phyloP scores from a whole-genome alignment of 805 yeast species.

The Schwanniomyces vanrijiae region DNA sequence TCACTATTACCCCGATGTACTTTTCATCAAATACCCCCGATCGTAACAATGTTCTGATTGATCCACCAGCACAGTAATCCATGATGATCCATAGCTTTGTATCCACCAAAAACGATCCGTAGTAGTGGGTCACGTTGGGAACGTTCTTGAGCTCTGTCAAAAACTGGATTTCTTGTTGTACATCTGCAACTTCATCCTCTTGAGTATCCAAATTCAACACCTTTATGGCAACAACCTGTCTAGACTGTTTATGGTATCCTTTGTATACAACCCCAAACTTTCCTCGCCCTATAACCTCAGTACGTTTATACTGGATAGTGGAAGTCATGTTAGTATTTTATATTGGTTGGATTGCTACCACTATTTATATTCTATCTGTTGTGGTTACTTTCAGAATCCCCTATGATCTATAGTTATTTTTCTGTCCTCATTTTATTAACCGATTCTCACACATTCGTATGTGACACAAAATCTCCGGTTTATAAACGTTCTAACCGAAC shows the following conservation, averaged over 20 bases:
- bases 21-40: constrained; percentile 89
- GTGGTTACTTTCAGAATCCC: neutral
- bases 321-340: constrained; percentile 9
- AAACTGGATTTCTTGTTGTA: constrained; percentile 88
- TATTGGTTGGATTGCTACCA: neutral
- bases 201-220: constrained; percentile 89
- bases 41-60: constrained; percentile 77
- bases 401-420: neutral
- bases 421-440: neutral
- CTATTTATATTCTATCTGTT: neutral
- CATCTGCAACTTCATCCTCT: constrained; percentile 92
- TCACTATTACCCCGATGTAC: constrained; percentile 76
- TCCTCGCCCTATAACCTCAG: constrained; percentile 93
- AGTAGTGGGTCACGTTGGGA: constrained; percentile 91
- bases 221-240: constrained; percentile 86
- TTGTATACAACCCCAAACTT: constrained; percentile 96
- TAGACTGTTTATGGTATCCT: constrained; percentile 69
- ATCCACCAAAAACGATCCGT: constrained; percentile 83
- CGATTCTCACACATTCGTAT: neutral
- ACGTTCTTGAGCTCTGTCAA: constrained; percentile 77
- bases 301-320: constrained; percentile 57
- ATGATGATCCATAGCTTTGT: constrained; percentile 95
- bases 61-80: constrained; percentile 98
- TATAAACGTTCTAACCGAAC: neutral
- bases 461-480: neutral